Evolutionary conservation across 495 filamentous ascomycete genomes (phyloP).

Genomic region (Copromyces sp.): DNA sequence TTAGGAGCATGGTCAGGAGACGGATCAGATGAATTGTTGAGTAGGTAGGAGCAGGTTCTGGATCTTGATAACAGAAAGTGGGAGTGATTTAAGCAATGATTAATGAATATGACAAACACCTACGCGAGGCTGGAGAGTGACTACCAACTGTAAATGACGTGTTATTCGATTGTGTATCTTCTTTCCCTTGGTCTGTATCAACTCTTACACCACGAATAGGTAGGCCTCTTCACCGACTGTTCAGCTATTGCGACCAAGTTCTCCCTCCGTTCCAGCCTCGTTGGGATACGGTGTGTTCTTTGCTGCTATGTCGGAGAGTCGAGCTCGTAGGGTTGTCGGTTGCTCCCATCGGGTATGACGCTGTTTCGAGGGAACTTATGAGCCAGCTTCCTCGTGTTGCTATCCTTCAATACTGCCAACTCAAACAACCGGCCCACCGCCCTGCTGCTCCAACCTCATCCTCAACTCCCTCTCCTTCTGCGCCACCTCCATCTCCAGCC

Average conservation of each 20-base stretch:
- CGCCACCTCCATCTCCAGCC: constrained; percentile 39
- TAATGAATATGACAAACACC: background rate
- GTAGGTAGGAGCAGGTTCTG: background rate
- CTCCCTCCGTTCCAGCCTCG: background rate
- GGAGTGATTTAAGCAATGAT: background rate
- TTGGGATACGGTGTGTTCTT: background rate
- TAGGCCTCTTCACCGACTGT: background rate
- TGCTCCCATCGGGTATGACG: background rate
- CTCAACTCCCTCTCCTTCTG: constrained; percentile 43
- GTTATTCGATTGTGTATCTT: background rate
- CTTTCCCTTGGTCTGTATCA: no score
- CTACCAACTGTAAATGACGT: background rate
- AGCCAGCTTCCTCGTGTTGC: background rate
- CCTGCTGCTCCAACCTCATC: constrained; percentile 28
- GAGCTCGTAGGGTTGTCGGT: background rate
- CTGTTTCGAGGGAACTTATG: background rate
- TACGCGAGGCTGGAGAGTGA: background rate
- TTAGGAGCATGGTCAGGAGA: background rate
- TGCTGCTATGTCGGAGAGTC: no score
- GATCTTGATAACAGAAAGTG: background rate
- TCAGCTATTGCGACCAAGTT: no score
- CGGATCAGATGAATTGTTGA: background rate
- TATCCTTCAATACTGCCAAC: background rate
- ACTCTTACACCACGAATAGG: no score
- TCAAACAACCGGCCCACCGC: background rate